Conservation (phyloP, 306 rosid genomes). For the Vachellia pachyceras region DNA sequence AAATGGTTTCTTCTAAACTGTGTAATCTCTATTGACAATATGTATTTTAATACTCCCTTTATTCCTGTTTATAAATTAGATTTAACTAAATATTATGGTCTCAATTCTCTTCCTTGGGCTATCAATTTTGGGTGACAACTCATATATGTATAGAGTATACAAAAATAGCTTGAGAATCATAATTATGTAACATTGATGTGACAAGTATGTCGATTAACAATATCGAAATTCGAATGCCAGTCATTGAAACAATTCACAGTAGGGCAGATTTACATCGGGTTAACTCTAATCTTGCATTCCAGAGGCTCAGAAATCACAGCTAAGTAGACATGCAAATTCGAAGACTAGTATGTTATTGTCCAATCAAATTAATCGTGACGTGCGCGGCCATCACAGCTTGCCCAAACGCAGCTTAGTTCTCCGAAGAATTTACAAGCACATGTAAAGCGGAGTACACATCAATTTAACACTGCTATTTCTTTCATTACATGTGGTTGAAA, state of each 20-base stretch:
- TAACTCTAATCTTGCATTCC: not conserved
- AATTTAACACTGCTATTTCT: slow-evolving; percentile 33
- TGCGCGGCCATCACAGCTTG: not conserved
- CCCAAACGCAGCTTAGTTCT: not conserved
- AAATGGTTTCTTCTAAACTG: not conserved
- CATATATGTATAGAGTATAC: not conserved
- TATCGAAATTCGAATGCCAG: not conserved
- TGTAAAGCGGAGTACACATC: slow-evolving; percentile 27
- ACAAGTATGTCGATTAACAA: not conserved
- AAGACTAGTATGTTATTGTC: not conserved
- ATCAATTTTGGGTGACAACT: not conserved
- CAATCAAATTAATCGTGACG: not conserved
- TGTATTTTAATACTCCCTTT: no score
- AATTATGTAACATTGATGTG: not conserved
- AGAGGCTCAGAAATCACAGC: not conserved
- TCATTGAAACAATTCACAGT: not conserved
- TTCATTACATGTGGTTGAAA: slow-evolving; percentile 38
- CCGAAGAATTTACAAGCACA: slow-evolving; percentile 29
- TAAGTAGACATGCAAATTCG: not conserved
- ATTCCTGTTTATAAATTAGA: no score
- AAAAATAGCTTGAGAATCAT: not conserved
- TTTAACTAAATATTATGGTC: not conserved
- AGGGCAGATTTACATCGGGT: not conserved
- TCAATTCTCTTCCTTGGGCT: not conserved
- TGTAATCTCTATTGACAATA: no score